These are phyloP conservation scores for Takakia lepidozioides DNA, from an alignment of 225 moss, liverwort and hornwort genomes.

Conservation along the genomic window DNA sequence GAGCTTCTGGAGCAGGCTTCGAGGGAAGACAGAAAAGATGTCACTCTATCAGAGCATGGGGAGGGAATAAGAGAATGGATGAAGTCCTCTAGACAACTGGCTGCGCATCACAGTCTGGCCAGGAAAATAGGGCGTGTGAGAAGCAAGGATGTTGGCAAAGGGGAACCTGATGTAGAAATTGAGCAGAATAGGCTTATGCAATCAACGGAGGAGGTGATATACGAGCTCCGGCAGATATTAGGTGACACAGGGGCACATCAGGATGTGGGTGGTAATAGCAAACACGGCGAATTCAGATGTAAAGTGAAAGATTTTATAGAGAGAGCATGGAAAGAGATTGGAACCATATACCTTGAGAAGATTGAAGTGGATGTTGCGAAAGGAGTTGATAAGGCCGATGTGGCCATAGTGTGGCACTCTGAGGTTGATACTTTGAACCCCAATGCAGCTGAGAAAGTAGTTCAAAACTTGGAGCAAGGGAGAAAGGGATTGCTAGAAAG, in stretches of 20 bases:
- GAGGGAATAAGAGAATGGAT: too few relatives aligned
- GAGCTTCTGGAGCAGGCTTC: too few relatives aligned
- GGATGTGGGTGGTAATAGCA: constrained; percentile 3
- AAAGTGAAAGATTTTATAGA: constrained; percentile 15
- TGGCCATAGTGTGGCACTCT: not conserved
- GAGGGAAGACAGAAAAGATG: too few relatives aligned
- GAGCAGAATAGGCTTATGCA: too few relatives aligned
- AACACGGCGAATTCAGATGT: constrained; percentile 4
- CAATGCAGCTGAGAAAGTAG: constrained; percentile 2
- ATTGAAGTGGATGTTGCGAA: constrained; percentile 14
- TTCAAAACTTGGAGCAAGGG: constrained; percentile 8
- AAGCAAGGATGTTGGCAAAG: too few relatives aligned
- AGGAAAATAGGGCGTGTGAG: too few relatives aligned
- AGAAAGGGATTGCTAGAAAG: constrained; percentile 6
- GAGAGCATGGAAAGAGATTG: constrained; percentile 18
- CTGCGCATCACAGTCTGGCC: too few relatives aligned
- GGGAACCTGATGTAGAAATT: too few relatives aligned
- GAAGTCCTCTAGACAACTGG: too few relatives aligned
- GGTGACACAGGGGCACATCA: not conserved
- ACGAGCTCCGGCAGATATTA: constrained; percentile 14
- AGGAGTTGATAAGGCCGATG: too few relatives aligned
- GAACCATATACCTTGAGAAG: constrained; percentile 29
- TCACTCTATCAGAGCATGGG: too few relatives aligned
- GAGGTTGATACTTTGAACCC: not conserved
- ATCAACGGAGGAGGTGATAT: constrained; percentile 17